Evolutionary conservation across 345 rosid species (phyloP), one percentile per base, ranked within the genome.

Genomic region (Lepidium aucheri): DNA sequence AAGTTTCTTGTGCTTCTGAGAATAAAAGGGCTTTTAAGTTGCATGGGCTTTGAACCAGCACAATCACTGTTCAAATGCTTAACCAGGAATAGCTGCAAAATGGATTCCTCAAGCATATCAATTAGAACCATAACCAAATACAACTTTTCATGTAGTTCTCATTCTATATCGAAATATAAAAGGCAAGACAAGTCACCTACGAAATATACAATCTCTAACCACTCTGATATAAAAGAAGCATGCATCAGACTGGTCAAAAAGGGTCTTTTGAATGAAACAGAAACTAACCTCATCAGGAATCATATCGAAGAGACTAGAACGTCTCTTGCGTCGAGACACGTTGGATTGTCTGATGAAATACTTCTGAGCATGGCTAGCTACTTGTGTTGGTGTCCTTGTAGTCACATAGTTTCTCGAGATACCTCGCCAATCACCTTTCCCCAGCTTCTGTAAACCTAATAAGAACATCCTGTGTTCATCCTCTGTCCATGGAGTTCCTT

Each of bases 361-460:
- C 76, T 95, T 95, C 68, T 95, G 99, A 56, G 99, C 99, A 78
- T 95, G 99, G 67, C 99, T 95, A 59, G 99, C 99, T 18, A 95
- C 99, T 77, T 95, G 99, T 10, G 99, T 95, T 16, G 99, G 99
- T 20, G 99, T 87, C 82, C 97, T 82, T 7, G 95, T 79, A 16
- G 85, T 77, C 65, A 95, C 99, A 77, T 73, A 95, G 63, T 82
- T 95, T 34, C 95, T 82, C 0, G 99, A 88, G 78, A 95, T 95
- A 46, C 99, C 99, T 73, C 99, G 82, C 99, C 99, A 95, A 73
- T 95, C 99, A 44, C 99, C 99, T 86, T 95, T 95, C 8, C 99
- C 97, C 3, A 95, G 82, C 85, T 87, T 95, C 67, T 89, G 95
- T 41, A 95, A 79, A 58, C 99, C 97, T 63, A 95, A 72, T 69